A percentile compares a stretch with the other conserved stretches of the same genome.
These are phyloP conservation scores for Trifolium dubium DNA, from an alignment of 306 rosid species.

Conservation along the genomic window DNA sequence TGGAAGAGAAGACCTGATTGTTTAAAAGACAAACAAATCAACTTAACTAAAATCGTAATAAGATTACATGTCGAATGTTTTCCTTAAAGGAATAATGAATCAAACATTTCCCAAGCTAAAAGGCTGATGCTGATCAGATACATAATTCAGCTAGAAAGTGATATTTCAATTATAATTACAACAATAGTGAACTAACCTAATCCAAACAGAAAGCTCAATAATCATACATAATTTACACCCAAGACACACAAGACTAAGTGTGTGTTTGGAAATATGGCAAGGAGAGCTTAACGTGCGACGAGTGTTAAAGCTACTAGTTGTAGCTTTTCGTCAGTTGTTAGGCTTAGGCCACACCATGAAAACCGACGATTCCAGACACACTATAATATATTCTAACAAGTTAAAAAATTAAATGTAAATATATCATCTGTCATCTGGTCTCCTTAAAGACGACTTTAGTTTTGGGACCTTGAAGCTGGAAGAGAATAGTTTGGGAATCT, in stretches of 20 bases:
- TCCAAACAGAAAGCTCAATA: conserved; percentile 29
- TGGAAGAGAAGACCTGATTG: conserved; percentile 1
- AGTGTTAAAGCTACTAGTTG: conserved; percentile 3
- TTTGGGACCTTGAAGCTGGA: conserved; percentile 80
- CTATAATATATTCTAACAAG: neutral
- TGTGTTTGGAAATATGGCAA: neutral
- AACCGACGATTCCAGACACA: conserved; percentile 1
- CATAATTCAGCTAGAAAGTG: conserved; percentile 40
- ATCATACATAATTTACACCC: conserved; percentile 48
- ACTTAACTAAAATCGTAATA: neutral
- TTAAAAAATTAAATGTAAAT: conserved; percentile 3
- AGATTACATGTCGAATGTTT: neutral
- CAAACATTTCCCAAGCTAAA: neutral
- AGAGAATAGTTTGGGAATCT: conserved; percentile 72
- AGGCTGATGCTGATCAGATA: conserved; percentile 12
- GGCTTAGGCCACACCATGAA: neutral
- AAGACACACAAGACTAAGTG: conserved; percentile 5
- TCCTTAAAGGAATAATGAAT: neutral
- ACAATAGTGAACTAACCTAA: conserved; percentile 17
- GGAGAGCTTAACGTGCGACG: neutral
- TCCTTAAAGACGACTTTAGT: conserved; percentile 55
- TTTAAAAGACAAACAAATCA: conserved; percentile 6
- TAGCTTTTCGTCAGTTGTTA: conserved; percentile 3
- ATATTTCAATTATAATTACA: conserved; percentile 19
- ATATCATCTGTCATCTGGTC: conserved; percentile 21